Conservation (phyloP, 805 yeast genomes). For the Candida silvicultrix region DNA sequence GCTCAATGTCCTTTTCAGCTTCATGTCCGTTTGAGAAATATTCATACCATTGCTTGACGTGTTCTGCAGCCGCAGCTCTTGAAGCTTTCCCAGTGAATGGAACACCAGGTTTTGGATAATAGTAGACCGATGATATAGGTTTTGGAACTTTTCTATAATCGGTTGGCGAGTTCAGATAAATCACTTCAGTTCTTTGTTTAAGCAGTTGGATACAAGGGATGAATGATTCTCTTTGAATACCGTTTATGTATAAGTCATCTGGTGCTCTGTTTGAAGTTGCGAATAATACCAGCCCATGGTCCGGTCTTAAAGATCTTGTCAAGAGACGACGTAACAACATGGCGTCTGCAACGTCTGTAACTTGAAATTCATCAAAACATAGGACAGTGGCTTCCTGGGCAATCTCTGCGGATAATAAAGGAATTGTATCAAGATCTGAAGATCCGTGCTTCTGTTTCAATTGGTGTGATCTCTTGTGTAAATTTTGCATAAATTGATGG, state of each 20-base stretch:
- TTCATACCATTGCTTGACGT: constrained; percentile 70
- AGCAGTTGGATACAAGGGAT: constrained; percentile 86
- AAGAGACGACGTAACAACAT: constrained; percentile 82
- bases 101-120: constrained; percentile 61
- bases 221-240: constrained; percentile 87
- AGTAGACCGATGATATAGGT: constrained; percentile 76
- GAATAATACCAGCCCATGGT: constrained; percentile 81
- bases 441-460: constrained; percentile 58
- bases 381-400: constrained; percentile 70
- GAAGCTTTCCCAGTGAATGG: constrained; percentile 46
- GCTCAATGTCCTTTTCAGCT: constrained; percentile 27
- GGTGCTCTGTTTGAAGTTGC: constrained; percentile 96
- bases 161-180: constrained; percentile 81
- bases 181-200: constrained; percentile 67
- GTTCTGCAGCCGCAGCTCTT: constrained; percentile 45
- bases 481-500: constrained; percentile 94
- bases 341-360: constrained; percentile 97
- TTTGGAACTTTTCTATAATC: constrained; percentile 88
- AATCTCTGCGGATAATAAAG: constrained; percentile 76
- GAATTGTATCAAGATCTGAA: constrained; percentile 74
- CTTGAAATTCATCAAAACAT: constrained; percentile 97
- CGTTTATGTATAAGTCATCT: constrained; percentile 86
- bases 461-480: constrained; percentile 83
- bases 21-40: constrained; percentile 65
- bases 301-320: constrained; percentile 56